Base-by-base conservation (phyloP, 148 eudicot species). In the Tetragonia tetragonoides region DNA sequence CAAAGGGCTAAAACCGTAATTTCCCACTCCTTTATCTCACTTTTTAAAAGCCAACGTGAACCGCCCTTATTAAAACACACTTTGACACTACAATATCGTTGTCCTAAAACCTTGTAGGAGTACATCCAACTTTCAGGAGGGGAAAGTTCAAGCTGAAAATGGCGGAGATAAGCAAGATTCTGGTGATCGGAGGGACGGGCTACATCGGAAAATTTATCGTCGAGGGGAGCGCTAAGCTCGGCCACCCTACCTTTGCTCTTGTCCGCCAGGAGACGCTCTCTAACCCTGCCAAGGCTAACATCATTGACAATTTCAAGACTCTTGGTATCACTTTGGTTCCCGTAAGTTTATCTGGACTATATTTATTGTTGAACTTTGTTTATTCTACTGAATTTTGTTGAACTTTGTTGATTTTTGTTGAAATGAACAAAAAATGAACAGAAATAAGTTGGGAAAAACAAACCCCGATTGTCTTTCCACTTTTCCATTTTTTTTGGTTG, bases 171-270 rank as follows among this genome's bases (percentile, higher is more conserved):
- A 88, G 89, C 85, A 89, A 85, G 86, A 84, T 89, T 73, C 57
- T 91, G 76, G 77, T 88, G 70, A 88, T 91, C 63, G 95, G 93
- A 63, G 95, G 90, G 41, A 89, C 93, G 2, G 95, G 94, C 44
- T 87, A 90, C 84, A 84, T 88, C 60, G 94, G 94, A 0, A 90
- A 87, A 63, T 87, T 84, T 83, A 68, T 90, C 39, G 88, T 87
- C 16, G 87, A 90, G 70, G 92, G 90, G 1, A 90, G 94, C 53
- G 89, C 84, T 1, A 91, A 81, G 75, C 61, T 78, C 12, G 93
- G 90, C 14, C 89, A 89, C 64, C 87, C 90, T 0, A 91, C 93
- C 16, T 91, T 85, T 41, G 91, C 79, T 14, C 86, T 91, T 2
- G 84, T 88, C 16, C 85, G 93, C 28, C 79, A 84, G 4, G 78